phyloP scores from a whole-genome alignment of 2,329 filamentous ascomycete species.

The Colletotrichum higginsianum region DNA sequence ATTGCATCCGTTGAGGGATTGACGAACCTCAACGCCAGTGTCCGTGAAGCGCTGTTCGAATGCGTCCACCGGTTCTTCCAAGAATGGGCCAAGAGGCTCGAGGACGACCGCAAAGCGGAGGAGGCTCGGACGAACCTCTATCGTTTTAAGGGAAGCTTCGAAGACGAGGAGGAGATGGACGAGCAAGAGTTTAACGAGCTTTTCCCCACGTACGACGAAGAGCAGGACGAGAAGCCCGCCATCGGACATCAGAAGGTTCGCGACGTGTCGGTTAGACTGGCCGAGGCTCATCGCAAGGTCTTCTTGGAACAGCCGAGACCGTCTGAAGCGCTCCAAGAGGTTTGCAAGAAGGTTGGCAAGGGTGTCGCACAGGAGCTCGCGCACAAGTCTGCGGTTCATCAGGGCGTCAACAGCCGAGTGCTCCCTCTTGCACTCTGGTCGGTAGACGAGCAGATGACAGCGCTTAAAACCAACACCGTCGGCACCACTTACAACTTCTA shows the following conservation, averaged over 20 bases:
- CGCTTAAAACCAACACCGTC: slow-evolving; percentile 53
- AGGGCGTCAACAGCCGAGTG: slow-evolving; percentile 65
- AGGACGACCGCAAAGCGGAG: slow-evolving; percentile 81
- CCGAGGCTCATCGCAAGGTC: slow-evolving; percentile 71
- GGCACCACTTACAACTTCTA: slow-evolving; percentile 87
- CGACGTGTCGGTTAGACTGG: slow-evolving; percentile 72
- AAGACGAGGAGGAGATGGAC: slow-evolving; percentile 82
- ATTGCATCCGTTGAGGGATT: slow-evolving; percentile 65
- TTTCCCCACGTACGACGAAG: slow-evolving; percentile 83
- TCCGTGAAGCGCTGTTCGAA: slow-evolving; percentile 72
- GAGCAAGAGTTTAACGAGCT: slow-evolving; percentile 83
- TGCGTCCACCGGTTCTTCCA: slow-evolving; percentile 82
- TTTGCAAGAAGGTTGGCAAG: slow-evolving; percentile 62
- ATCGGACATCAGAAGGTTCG: slow-evolving; percentile 61
- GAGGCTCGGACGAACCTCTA: slow-evolving; percentile 84
- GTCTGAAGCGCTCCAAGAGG: slow-evolving; percentile 58
- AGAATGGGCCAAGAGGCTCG: slow-evolving; percentile 84
- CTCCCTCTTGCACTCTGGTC: slow-evolving; percentile 77
- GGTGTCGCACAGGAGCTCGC: slow-evolving; percentile 51
- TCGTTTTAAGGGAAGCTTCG: slow-evolving; percentile 82
- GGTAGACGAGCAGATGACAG: slow-evolving; percentile 72
- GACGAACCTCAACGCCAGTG: slow-evolving; percentile 55
- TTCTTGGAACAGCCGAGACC: slow-evolving; percentile 62
- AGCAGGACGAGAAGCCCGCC: slow-evolving; percentile 54
- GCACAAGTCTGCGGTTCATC: slow-evolving; percentile 47